These are phyloP conservation scores for Pseudozyma pruni DNA, from an alignment of 1,284 basidiomycete genomes.

Conservation along the genomic window DNA sequence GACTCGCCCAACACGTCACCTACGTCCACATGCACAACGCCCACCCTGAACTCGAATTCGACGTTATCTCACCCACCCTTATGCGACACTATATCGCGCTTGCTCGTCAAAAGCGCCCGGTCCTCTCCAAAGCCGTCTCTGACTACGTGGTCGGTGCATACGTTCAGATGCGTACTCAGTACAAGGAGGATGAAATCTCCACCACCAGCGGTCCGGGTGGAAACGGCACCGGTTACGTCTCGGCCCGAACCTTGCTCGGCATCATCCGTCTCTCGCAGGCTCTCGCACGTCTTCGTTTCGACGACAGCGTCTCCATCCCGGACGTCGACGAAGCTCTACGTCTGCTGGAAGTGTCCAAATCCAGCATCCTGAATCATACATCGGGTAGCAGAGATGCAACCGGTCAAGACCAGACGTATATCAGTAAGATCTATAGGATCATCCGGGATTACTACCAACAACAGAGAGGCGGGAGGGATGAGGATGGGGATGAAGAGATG, in stretches of 20 bases:
- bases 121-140: constrained; percentile 85
- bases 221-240: constrained; percentile 76
- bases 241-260: constrained; percentile 93
- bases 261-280: constrained; percentile 94
- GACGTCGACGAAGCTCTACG: constrained; percentile 98
- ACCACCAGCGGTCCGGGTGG: constrained; percentile 73
- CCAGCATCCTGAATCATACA: constrained; percentile 73
- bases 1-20: constrained; percentile 95
- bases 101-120: constrained; percentile 88
- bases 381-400: constrained; percentile 17
- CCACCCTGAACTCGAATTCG: constrained; percentile 79
- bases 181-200: constrained; percentile 88
- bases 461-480: constrained; percentile 3
- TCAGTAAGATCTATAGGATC: constrained; percentile 64
- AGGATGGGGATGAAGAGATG: constrained; percentile 9
- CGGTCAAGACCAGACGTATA: constrained; percentile 45
- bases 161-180: constrained; percentile 89
- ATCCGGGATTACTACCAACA: constrained; percentile 62
- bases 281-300: constrained; percentile 87
- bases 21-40: constrained; percentile 96
- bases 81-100: constrained; percentile 97
- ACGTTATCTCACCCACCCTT: constrained; percentile 81
- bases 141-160: constrained; percentile 95
- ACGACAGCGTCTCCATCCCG: constrained; percentile 79
- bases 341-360: constrained; percentile 95